These are phyloP conservation scores for Papiliotrema fonsecae DNA, from an alignment of 1,284 basidiomycete genomes.

Conservation along the genomic window DNA sequence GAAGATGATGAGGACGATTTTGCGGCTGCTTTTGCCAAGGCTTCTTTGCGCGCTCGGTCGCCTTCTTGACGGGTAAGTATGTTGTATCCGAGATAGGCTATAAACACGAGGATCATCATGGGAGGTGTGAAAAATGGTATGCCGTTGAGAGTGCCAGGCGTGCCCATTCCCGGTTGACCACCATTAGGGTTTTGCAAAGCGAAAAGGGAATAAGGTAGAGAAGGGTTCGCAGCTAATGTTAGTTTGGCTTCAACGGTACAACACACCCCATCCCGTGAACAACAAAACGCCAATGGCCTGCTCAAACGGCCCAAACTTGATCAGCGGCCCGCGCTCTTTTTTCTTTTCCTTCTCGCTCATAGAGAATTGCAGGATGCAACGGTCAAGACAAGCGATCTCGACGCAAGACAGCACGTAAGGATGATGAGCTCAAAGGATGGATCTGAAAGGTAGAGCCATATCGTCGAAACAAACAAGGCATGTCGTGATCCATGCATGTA, in stretches of 20 bases:
- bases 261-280: slow-evolving; percentile 28
- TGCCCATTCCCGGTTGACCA: background rate
- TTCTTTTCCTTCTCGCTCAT: slow-evolving; percentile 15
- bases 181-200: background rate
- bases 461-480: too few relatives aligned
- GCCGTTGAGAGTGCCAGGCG: slow-evolving; percentile 5
- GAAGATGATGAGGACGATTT: slow-evolving; percentile 12
- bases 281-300: slow-evolving; percentile 26
- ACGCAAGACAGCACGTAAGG: too few relatives aligned
- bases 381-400: background rate
- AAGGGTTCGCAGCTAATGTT: slow-evolving; percentile 18
- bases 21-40: slow-evolving; percentile 14
- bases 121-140: slow-evolving; percentile 30
- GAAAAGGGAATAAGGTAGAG: slow-evolving; percentile 24
- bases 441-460: too few relatives aligned
- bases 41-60: slow-evolving; percentile 18
- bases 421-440: too few relatives aligned
- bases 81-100: slow-evolving; percentile 34
- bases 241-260: background rate
- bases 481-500: slow-evolving; percentile 31
- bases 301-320: slow-evolving; percentile 34
- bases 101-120: slow-evolving; percentile 28
- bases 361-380: slow-evolving; percentile 5
- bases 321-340: slow-evolving; percentile 13
- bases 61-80: slow-evolving; percentile 31